Evolutionary conservation across 106 monocot genomes (phyloP), one percentile per base, ranked within the genome.

Genomic region (Dendrobium catenatum): DNA sequence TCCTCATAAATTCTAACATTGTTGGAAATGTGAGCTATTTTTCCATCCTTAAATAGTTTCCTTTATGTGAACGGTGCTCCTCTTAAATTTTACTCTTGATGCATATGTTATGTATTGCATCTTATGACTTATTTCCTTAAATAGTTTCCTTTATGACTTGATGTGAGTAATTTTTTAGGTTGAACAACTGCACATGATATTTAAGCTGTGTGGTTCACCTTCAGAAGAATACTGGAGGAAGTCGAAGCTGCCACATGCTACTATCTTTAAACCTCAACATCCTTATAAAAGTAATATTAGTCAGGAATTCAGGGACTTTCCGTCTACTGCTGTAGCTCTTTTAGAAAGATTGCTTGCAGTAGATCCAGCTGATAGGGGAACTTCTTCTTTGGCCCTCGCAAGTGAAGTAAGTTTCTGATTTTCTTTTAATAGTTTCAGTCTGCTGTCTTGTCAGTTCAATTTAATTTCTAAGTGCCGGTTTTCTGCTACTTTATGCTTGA

Each of bases 121-220:
- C 67, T 70, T 37, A 33, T 70, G 70, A 16, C 70, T 70, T 37
- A 4, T 4, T 70, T 70, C 37, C 70, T 70, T 15, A 70, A 70
- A 70, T 70, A 37, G 70, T 37, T 70, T 16, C 16, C 29, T 13
- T 33, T 70, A 37, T 70, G 33, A 70, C 29, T 17, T 33, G 33
- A 3, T 0, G 70, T 37, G 70, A 70, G 13, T 70, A 37, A 70
- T 83, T 54, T 72, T 54, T 42, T 75, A 95, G 95, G 92, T 96
- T 18, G 96, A 96, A 81, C 96, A 96, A 79, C 83, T 96, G n/a
- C 96, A 96, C 83, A 96, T 90, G 86, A 93, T 96, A 5, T 96
- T 96, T 77, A 96, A 96, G 87, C 89, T 96, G 19, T 96, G 96
- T 76, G 96, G 96, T 4, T 96, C 96, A 19, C 96, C 93, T 83